Percentiles rank a stretch among this genome's conserved stretches.
Conservation (phyloP, 2,329 filamentous ascomycete species). For the Aspergillus bombycis region DNA sequence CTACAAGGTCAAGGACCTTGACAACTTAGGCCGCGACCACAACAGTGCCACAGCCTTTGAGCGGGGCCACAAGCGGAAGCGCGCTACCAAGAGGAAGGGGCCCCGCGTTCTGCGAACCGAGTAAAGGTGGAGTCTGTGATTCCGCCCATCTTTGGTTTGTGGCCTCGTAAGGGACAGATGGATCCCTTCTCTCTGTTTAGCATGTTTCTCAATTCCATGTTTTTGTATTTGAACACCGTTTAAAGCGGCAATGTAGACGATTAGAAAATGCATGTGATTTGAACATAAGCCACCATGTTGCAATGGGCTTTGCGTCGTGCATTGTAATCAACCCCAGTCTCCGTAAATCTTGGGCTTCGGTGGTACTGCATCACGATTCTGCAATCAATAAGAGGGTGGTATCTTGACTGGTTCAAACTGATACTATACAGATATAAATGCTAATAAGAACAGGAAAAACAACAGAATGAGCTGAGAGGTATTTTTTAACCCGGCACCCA, state of each 20-base stretch:
- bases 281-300: background rate
- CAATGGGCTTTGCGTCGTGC: background rate
- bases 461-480: constrained; percentile 1
- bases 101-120: constrained; percentile 49
- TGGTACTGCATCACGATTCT: background rate
- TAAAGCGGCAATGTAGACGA: constrained; percentile 13
- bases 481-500: background rate
- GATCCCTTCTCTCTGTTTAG: constrained; percentile 9
- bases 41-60: constrained; percentile 60
- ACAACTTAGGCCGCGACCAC: constrained; percentile 93
- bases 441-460: background rate
- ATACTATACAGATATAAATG: constrained; percentile 12
- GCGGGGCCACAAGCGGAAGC: constrained; percentile 57
- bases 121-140: constrained; percentile 26
- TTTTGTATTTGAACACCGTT: constrained; percentile 18
- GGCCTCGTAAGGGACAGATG: constrained; percentile 9
- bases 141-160: constrained; percentile 12
- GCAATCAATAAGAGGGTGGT: constrained; percentile 8
- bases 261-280: constrained; percentile 8
- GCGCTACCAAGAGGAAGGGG: constrained; percentile 48
- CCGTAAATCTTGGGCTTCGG: background rate
- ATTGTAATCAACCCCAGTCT: background rate
- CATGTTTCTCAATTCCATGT: constrained; percentile 19
- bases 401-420: constrained; percentile 11
- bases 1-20: constrained; percentile 99